Conservation (phyloP, 2,329 filamentous ascomycete species). For the Colletotrichum paranaense region DNA sequence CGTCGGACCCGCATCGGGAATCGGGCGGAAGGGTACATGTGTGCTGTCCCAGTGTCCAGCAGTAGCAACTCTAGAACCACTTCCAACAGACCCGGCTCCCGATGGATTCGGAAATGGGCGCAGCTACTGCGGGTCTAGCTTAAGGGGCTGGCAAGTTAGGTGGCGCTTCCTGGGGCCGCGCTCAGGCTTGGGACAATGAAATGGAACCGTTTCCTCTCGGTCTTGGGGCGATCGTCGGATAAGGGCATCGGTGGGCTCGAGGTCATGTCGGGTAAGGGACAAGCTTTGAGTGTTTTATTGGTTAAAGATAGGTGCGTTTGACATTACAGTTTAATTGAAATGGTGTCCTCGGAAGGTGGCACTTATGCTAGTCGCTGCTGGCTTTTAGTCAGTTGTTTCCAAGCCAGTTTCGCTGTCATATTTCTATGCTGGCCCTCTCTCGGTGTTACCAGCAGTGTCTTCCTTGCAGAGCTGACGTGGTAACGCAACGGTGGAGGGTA, state of each 20-base stretch:
- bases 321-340: neutral
- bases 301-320: neutral
- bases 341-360: neutral
- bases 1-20: slow-evolving; percentile 28
- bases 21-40: neutral
- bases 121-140: neutral
- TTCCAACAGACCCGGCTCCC: slow-evolving; percentile 9
- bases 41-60: neutral
- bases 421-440: neutral
- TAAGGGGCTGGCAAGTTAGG: neutral
- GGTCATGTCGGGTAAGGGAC: slow-evolving; percentile 26
- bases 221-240: slow-evolving; percentile 13
- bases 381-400: neutral
- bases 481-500: neutral
- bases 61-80: neutral
- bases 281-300: neutral
- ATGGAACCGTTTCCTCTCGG: neutral
- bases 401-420: neutral
- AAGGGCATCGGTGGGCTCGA: neutral
- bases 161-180: neutral
- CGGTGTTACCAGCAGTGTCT: neutral
- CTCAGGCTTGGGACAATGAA: neutral
- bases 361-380: neutral
- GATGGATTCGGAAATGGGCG: slow-evolving; percentile 11
- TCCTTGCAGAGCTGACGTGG: neutral